Percentiles rank a stretch among this genome's conserved stretches.
Evolutionary conservation across 1,139 yeast species (phyloP).

Genomic region (Eremothecium coryli): DNA sequence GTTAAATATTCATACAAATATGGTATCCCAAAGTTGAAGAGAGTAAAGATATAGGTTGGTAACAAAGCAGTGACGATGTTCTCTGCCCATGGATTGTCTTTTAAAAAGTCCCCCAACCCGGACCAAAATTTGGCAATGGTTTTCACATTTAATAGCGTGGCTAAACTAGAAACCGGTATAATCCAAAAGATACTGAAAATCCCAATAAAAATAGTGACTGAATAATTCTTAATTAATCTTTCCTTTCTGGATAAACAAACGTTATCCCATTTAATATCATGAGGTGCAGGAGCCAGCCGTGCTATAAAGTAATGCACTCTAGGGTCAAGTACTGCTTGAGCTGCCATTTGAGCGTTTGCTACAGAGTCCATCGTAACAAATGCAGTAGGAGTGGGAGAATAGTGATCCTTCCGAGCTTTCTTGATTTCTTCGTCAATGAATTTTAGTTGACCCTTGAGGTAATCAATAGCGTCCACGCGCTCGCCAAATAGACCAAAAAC

Average conservation of each 20-base stretch:
- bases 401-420: conserved; percentile 50
- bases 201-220: conserved; percentile 54
- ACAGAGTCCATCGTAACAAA: conserved; percentile 78
- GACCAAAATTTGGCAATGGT: conserved; percentile 71
- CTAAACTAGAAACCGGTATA: conserved; percentile 64
- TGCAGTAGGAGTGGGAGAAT: conserved; percentile 65
- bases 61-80: conserved; percentile 64
- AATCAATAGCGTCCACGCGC: conserved; percentile 55
- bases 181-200: conserved; percentile 54
- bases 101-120: conserved; percentile 49
- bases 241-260: conserved; percentile 52
- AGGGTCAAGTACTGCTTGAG: conserved; percentile 73
- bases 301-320: conserved; percentile 64
- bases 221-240: conserved; percentile 46
- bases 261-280: conserved; percentile 69
- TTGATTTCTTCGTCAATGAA: conserved; percentile 53
- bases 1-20: conserved; percentile 61
- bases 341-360: conserved; percentile 80
- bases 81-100: conserved; percentile 57
- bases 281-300: conserved; percentile 70
- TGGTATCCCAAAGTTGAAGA: conserved; percentile 59
- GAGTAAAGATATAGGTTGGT: conserved; percentile 66
- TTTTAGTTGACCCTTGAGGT: conserved; percentile 49
- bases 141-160: conserved; percentile 61
- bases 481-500: conserved; percentile 46